Conservation (phyloP, 805 yeast species). For the Kluyveromyces starmeri region DNA sequence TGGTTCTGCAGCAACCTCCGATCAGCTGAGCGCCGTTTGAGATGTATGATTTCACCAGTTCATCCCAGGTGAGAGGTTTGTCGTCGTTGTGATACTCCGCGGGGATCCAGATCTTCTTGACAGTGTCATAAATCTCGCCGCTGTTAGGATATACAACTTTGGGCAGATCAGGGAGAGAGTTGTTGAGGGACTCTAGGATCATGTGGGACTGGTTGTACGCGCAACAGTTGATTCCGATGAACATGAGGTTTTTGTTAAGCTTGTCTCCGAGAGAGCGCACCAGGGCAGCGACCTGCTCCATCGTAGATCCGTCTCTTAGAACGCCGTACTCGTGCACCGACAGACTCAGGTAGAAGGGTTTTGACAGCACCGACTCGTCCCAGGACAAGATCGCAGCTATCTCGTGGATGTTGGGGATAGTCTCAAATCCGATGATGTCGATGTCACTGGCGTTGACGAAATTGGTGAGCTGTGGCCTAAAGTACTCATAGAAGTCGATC, state of each 20-base stretch:
- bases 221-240: conserved; percentile 66
- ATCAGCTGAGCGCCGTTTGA: conserved; percentile 38
- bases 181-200: conserved; percentile 29
- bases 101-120: conserved; percentile 35
- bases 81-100: no score
- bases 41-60: conserved; percentile 34
- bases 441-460: conserved; percentile 43
- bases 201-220: conserved; percentile 34
- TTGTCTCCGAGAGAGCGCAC: conserved; percentile 14
- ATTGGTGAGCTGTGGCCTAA: conserved; percentile 30
- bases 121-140: conserved; percentile 55
- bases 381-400: conserved; percentile 37
- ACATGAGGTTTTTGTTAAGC: conserved; percentile 30
- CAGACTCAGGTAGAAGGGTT: conserved; percentile 38
- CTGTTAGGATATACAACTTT: conserved; percentile 65
- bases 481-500: conserved; percentile 27
- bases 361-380: conserved; percentile 29
- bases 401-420: conserved; percentile 59
- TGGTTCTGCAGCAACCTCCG: conserved; percentile 74
- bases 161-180: conserved; percentile 25
- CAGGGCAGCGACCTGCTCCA: conserved; percentile 27
- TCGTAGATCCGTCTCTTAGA: conserved; percentile 44
- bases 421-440: conserved; percentile 59
- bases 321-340: conserved; percentile 33
- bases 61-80: conserved; percentile 30